A percentile compares a stretch with the other conserved stretches of the same genome.
Conservation (phyloP, 305 asterid genomes). For the Euphrasia arctica region DNA sequence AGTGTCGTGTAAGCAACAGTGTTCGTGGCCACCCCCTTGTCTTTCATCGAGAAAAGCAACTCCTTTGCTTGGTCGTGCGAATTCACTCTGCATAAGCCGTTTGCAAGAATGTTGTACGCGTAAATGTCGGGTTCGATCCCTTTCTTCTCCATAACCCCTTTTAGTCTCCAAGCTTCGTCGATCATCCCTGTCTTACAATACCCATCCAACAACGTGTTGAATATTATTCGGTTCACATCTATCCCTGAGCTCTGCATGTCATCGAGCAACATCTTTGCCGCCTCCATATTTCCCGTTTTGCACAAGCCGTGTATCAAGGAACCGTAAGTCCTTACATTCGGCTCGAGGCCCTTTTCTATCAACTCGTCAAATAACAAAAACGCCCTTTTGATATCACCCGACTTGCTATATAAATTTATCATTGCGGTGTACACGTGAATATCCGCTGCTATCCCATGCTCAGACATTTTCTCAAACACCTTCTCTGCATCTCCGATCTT, state of each 20-base stretch:
- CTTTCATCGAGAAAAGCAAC: slow-evolving; percentile 53
- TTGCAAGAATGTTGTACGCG: slow-evolving; percentile 54
- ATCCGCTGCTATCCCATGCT: slow-evolving; percentile 52
- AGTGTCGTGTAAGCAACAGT: slow-evolving; percentile 54
- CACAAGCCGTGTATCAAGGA: slow-evolving; percentile 63
- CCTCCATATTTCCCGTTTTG: slow-evolving; percentile 61
- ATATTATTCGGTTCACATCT: slow-evolving; percentile 51
- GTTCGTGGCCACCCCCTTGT: slow-evolving; percentile 48
- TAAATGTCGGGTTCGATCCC: slow-evolving; percentile 65
- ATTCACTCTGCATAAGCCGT: slow-evolving; percentile 49
- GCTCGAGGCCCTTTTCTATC: slow-evolving; percentile 53
- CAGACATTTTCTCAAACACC: slow-evolving; percentile 57
- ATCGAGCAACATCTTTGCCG: slow-evolving; percentile 47
- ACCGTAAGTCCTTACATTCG: slow-evolving; percentile 63
- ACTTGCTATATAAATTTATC: slow-evolving; percentile 49
- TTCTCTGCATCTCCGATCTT: slow-evolving; percentile 47
- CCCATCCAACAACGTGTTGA: slow-evolving; percentile 72
- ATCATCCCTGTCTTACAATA: slow-evolving; percentile 74
- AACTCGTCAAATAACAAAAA: slow-evolving; percentile 60
- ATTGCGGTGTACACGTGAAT: slow-evolving; percentile 51
- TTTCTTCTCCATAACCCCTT: slow-evolving; percentile 56
- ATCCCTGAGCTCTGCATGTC: slow-evolving; percentile 78
- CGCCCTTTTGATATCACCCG: slow-evolving; percentile 48
- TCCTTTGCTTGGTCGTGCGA: slow-evolving; percentile 60
- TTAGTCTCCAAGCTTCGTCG: slow-evolving; percentile 58